phyloP scores from a whole-genome alignment of 345 rosid genomes.

The Lepidium africanum region DNA sequence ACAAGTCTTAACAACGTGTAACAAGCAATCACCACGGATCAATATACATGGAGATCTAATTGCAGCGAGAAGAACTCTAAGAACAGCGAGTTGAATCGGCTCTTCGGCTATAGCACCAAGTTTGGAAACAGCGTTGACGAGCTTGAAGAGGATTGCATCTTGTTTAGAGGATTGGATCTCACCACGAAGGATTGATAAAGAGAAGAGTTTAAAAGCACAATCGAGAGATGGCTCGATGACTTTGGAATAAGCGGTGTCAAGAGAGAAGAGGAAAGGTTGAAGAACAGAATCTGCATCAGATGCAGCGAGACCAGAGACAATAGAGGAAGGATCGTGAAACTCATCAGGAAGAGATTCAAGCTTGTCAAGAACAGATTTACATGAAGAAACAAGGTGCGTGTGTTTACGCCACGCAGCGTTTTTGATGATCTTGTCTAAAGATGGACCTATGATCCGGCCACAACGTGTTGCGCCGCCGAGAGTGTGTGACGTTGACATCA shows the following conservation, averaged over 20 bases:
- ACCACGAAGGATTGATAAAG: slow-evolving; percentile 57
- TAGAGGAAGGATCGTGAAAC: slow-evolving; percentile 39
- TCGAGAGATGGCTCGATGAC: slow-evolving; percentile 87
- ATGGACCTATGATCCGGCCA: slow-evolving; percentile 79
- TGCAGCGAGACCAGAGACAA: slow-evolving; percentile 50
- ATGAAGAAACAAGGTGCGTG: slow-evolving; percentile 73
- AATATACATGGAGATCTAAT: slow-evolving; percentile 67
- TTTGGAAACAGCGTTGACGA: slow-evolving; percentile 50
- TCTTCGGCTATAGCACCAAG: slow-evolving; percentile 73
- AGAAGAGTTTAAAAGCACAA: slow-evolving; percentile 66
- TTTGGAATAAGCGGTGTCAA: slow-evolving; percentile 61
- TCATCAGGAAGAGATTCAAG: slow-evolving; percentile 56
- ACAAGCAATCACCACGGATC: slow-evolving; percentile 80
- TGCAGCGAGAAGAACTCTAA: slow-evolving; percentile 67
- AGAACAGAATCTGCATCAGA: slow-evolving; percentile 60
- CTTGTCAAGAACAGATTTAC: slow-evolving; percentile 78
- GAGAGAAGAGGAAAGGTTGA: slow-evolving; percentile 64
- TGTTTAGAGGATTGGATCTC: slow-evolving; percentile 40
- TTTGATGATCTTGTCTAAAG: slow-evolving; percentile 79
- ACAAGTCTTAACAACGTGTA: slow-evolving; percentile 75
- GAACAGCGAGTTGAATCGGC: slow-evolving; percentile 62
- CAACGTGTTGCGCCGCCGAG: slow-evolving; percentile 79
- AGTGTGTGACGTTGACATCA: slow-evolving; percentile 58
- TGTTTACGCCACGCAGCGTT: slow-evolving; percentile 98
- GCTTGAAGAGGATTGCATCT: slow-evolving; percentile 29